Conservation (phyloP, 768 basidiomycete genomes). For the Boletus vermiculosoides region DNA sequence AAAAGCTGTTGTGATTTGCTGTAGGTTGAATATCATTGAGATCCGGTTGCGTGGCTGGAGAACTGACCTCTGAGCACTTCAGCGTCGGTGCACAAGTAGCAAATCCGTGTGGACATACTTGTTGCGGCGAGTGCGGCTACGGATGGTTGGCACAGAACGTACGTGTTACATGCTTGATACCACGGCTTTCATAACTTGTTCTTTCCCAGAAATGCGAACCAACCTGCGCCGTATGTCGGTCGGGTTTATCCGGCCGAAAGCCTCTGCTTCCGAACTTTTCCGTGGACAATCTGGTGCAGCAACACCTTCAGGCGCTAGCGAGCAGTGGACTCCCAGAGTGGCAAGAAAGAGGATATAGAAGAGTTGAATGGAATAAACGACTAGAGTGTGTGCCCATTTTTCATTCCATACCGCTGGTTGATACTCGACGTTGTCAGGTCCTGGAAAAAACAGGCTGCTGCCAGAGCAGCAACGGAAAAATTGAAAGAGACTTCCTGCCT, state of each 20-base stretch:
- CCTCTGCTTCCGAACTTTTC: slow-evolving; percentile 66
- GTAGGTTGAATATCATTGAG: slow-evolving; percentile 39
- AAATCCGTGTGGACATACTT: slow-evolving; percentile 74
- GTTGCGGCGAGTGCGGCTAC: slow-evolving; percentile 66
- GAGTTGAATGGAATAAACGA: slow-evolving; percentile 51
- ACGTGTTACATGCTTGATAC: slow-evolving; percentile 13
- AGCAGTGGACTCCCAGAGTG: slow-evolving; percentile 51
- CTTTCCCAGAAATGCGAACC: slow-evolving; percentile 38
- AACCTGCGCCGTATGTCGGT: slow-evolving; percentile 62
- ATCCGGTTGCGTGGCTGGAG: background rate
- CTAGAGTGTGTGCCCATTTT: slow-evolving; percentile 45
- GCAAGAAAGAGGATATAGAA: slow-evolving; percentile 46
- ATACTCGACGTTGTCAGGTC: slow-evolving; percentile 11
- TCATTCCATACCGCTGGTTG: background rate
- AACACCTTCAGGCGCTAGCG: slow-evolving; percentile 50
- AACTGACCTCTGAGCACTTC: slow-evolving; percentile 2
- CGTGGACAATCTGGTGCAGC: slow-evolving; percentile 59
- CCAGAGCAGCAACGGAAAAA: slow-evolving; percentile 19
- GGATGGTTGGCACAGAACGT: slow-evolving; percentile 59
- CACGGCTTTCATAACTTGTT: slow-evolving; percentile 1
- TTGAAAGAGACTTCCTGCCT: slow-evolving; percentile 9
- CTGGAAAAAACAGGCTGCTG: slow-evolving; percentile 30
- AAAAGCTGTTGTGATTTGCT: slow-evolving; percentile 72
- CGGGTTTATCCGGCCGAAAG: slow-evolving; percentile 35
- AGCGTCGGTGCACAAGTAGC: slow-evolving; percentile 62